phyloP scores from a whole-genome alignment of 192 early-diverging fungal genomes.

The Linnemannia elongata region DNA sequence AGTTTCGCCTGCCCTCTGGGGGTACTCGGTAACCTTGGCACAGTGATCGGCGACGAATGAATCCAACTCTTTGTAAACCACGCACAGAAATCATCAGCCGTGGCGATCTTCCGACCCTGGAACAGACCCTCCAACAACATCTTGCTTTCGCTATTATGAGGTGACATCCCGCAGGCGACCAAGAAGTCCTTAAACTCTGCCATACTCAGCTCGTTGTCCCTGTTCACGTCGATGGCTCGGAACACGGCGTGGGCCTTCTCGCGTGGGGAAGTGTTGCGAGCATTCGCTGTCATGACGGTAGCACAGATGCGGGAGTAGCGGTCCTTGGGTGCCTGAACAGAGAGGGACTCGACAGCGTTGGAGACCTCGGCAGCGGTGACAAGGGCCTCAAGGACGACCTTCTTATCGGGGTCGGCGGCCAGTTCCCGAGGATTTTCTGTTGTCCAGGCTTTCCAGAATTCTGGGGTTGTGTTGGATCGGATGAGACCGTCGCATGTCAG shows the following conservation, averaged over 20 bases:
- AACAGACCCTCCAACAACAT: slow-evolving; percentile 31
- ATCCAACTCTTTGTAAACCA: slow-evolving; percentile 58
- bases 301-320: slow-evolving; percentile 35
- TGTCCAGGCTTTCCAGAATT: slow-evolving; percentile 47
- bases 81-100: slow-evolving; percentile 29
- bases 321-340: slow-evolving; percentile 7
- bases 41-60: slow-evolving; percentile 25
- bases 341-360: slow-evolving; percentile 11
- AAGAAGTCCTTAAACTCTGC: slow-evolving; percentile 32
- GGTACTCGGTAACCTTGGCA: slow-evolving; percentile 37
- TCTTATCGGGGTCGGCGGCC: slow-evolving; percentile 29
- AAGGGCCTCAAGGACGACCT: slow-evolving; percentile 39
- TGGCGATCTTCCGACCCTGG: not conserved
- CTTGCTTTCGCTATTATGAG: slow-evolving; percentile 5
- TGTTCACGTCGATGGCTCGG: slow-evolving; percentile 35
- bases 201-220: slow-evolving; percentile 15
- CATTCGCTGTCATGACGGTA: slow-evolving; percentile 32
- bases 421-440: slow-evolving; percentile 48
- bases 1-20: slow-evolving; percentile 49
- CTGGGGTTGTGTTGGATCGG: not conserved
- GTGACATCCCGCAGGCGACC: slow-evolving; percentile 27
- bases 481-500: slow-evolving; percentile 21
- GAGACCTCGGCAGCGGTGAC: slow-evolving; percentile 41
- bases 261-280: slow-evolving; percentile 23
- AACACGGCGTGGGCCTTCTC: slow-evolving; percentile 39